These are phyloP conservation scores for Cyphellophora attinorum DNA, from an alignment of 2,329 filamentous ascomycete species.

Conservation along the genomic window DNA sequence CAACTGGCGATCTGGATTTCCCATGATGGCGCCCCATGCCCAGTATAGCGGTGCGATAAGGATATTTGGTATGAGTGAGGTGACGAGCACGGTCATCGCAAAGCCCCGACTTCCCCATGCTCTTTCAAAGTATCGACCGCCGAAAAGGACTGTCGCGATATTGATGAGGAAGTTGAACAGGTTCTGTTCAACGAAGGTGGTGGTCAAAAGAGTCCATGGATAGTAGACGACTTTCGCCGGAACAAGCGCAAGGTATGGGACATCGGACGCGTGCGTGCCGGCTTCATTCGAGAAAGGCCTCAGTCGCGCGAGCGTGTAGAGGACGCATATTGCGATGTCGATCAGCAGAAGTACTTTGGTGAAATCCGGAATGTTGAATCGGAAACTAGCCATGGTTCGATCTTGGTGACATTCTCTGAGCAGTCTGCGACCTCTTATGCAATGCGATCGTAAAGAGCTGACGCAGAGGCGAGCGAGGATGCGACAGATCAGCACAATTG, in stretches of 20 bases:
- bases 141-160: conserved; percentile 73
- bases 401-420: too few relatives aligned
- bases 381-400: too few relatives aligned
- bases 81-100: conserved; percentile 75
- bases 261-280: conserved; percentile 48
- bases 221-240: conserved; percentile 76
- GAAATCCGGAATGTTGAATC: conserved; percentile 86
- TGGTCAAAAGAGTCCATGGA: conserved; percentile 84
- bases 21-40: conserved; percentile 57
- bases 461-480: too few relatives aligned
- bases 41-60: conserved; percentile 65
- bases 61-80: conserved; percentile 70
- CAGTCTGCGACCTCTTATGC: too few relatives aligned
- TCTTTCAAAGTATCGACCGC: conserved; percentile 87
- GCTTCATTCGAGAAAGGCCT: conserved; percentile 40
- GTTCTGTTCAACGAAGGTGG: conserved; percentile 86
- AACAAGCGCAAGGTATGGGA: conserved; percentile 80
- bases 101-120: conserved; percentile 92
- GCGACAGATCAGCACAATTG: too few relatives aligned
- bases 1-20: conserved; percentile 34
- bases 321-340: conserved; percentile 66
- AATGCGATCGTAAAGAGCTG: too few relatives aligned
- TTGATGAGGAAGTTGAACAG: conserved; percentile 75
- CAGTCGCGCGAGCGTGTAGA: conserved; percentile 61
- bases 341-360: conserved; percentile 72